Conservation (phyloP, 257 asterid genomes). For the Ligustrum vulgare region DNA sequence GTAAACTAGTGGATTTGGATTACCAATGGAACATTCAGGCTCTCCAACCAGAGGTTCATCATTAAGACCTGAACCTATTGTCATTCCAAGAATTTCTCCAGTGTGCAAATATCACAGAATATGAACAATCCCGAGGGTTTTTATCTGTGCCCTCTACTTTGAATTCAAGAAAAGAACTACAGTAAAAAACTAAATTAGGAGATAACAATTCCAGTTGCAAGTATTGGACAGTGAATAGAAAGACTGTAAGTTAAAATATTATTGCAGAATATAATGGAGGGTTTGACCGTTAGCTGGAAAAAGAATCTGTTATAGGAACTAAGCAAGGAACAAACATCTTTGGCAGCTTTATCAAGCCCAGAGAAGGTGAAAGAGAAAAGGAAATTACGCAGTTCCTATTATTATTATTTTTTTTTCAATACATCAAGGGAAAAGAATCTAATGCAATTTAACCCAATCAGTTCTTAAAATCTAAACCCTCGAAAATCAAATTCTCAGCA, state of each 20-base stretch:
- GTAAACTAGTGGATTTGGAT: not conserved
- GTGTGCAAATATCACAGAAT: not conserved
- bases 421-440: not conserved
- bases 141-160: not conserved
- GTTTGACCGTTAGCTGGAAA: slow-evolving; percentile 10
- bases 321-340: slow-evolving; percentile 19
- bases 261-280: not conserved
- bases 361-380: slow-evolving; percentile 6
- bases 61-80: not conserved
- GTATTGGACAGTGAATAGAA: not conserved
- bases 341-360: slow-evolving; percentile 16
- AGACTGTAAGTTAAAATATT: not conserved
- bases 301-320: slow-evolving; percentile 9
- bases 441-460: not conserved
- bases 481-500: not conserved
- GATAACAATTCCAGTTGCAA: not conserved
- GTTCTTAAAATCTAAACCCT: not conserved
- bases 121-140: not conserved
- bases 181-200: not conserved
- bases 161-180: not conserved
- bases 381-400: not conserved
- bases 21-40: not conserved
- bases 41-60: not conserved
- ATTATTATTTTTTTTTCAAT: not conserved
- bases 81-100: not conserved